phyloP scores from a whole-genome alignment of 2,329 filamentous ascomycete genomes.

The Neospermospora avenae region DNA sequence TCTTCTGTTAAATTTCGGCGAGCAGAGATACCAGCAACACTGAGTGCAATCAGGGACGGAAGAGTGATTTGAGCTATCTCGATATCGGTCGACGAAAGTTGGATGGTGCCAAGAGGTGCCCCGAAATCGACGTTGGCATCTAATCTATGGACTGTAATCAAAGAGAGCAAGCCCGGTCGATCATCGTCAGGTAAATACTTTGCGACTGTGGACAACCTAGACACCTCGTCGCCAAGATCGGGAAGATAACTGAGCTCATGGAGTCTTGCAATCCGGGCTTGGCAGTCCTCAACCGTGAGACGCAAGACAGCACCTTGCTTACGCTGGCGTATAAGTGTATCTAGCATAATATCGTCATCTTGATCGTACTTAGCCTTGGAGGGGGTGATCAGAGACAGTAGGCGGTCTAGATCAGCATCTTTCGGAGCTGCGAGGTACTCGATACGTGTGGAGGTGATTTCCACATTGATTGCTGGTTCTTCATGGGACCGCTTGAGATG shows the following conservation, averaged over 20 bases:
- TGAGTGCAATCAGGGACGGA: conserved; percentile 77
- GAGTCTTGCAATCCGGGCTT: conserved; percentile 59
- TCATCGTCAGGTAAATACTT: conserved; percentile 97
- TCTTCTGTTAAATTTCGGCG: conserved; percentile 66
- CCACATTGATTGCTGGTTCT: conserved; percentile 59
- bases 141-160: conserved; percentile 64
- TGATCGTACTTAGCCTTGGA: conserved; percentile 85
- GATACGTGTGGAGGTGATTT: conserved; percentile 63
- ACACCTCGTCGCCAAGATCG: conserved; percentile 72
- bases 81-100: conserved; percentile 55
- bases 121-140: conserved; percentile 62
- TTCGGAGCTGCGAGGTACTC: conserved; percentile 72
- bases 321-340: conserved; percentile 82
- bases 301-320: conserved; percentile 82
- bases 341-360: conserved; percentile 91
- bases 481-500: conserved; percentile 50
- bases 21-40: conserved; percentile 60
- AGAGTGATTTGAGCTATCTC: conserved; percentile 80
- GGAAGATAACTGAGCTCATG: conserved; percentile 65
- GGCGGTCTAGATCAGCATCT: conserved; percentile 74
- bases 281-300: conserved; percentile 61
- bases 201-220: conserved; percentile 78
- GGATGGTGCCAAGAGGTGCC: conserved; percentile 63
- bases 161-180: conserved; percentile 77
- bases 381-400: conserved; percentile 84